phyloP scores from a whole-genome alignment of 805 yeast species.

The Yarrowia sp. region DNA sequence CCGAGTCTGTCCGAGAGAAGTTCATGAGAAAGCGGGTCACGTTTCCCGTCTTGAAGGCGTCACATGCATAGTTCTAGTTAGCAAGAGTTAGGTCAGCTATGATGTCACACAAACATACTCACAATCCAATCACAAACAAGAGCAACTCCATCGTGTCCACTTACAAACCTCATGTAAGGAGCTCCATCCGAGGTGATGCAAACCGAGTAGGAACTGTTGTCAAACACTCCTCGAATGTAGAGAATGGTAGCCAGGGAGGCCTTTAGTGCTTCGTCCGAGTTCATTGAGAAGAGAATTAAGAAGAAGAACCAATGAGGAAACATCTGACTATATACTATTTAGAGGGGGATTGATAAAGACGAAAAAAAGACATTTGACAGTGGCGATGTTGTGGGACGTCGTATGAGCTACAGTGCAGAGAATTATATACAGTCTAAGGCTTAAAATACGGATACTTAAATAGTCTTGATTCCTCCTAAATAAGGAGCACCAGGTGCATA shows the following conservation, averaged over 20 bases:
- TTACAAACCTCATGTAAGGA: neutral
- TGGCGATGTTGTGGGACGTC: too few relatives aligned
- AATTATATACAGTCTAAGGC: too few relatives aligned
- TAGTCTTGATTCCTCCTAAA: too few relatives aligned
- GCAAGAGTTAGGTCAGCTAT: neutral
- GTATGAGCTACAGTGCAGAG: too few relatives aligned
- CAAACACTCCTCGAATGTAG: conserved; percentile 10
- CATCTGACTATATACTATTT: too few relatives aligned
- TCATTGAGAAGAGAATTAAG: too few relatives aligned
- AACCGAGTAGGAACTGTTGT: neutral
- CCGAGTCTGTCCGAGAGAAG: neutral
- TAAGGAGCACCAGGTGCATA: too few relatives aligned
- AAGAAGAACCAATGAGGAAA: too few relatives aligned
- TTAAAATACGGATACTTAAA: too few relatives aligned
- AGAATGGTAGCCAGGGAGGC: conserved; percentile 8
- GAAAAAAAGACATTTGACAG: neutral
- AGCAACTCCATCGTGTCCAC: neutral
- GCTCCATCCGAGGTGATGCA: neutral
- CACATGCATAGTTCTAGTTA: conserved; percentile 14
- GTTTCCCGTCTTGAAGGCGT: neutral
- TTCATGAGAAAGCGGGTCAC: neutral
- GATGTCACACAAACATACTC: neutral
- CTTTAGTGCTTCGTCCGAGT: neutral
- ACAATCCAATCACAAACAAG: conserved; percentile 2
- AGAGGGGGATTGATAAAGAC: neutral